Base-by-base conservation (phyloP, 2,329 filamentous ascomycete genomes). In the Penicillium palitans region DNA sequence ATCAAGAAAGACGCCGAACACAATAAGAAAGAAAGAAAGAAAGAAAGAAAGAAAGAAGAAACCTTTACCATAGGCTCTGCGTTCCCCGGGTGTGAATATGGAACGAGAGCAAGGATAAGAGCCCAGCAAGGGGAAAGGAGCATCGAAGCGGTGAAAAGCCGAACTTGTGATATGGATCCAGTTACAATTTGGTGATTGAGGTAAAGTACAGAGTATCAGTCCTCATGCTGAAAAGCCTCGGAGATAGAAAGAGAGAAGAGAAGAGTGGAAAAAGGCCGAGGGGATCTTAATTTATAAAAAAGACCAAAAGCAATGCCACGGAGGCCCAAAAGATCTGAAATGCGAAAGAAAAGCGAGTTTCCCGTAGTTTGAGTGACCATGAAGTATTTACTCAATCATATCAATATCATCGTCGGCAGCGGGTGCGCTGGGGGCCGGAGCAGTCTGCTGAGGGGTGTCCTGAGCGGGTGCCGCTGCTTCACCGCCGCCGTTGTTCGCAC, bases 351-450 rank as follows among this genome's bases (percentile, higher is more conserved):
- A 39, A 54, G 19, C 39, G 50, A 55, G 19, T 12, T 4, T 27
- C 27, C 25, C 35, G 27, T 27, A 39, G 7, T 17, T 31, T 12
- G 21, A 41, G n/a, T 52, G 39, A 37, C 17, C 7, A n/a, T 9
- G 21, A 15, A 25, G 15, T 24, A 47, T 49, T 71, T 68, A 87
- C 77, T 87, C 85, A 69, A 90, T 88, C 88, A 90, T 90, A 67
- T 90, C 87, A 60, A 89, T 79, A 71, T 90, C 87, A 55, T 87
- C 85, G 40, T 74, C 78, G 19, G 66, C 66, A 44, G 41, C 52
- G 2, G 24, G 19, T 35, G 49, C 55, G 37, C 49, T 54, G 10
- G 69, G 67, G 48, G 71, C 71, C 27, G 74, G 68, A 9, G 67
- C 69, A 42, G 65, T 59, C 51, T 70, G 64, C 55, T 60, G 59